Evolutionary conservation across 2,329 filamentous ascomycete species (phyloP).

Genomic region (Microcera coccophila): DNA sequence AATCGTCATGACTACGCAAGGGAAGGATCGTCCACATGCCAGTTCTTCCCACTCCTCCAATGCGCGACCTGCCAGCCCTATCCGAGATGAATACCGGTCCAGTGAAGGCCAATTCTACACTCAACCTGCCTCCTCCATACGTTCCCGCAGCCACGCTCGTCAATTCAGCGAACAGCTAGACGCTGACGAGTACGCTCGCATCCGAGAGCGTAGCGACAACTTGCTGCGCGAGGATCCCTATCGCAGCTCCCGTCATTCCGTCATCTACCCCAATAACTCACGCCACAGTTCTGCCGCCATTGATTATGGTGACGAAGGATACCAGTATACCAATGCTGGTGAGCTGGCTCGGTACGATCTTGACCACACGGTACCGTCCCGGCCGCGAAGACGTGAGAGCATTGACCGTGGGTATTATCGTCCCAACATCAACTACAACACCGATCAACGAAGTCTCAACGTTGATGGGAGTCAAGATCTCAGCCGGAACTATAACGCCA

Average conservation of each 20-base stretch:
- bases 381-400: slow-evolving; percentile 49
- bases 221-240: slow-evolving; percentile 41
- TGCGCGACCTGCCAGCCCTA: slow-evolving; percentile 42
- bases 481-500: slow-evolving; percentile 39
- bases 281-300: slow-evolving; percentile 43
- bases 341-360: slow-evolving; percentile 61
- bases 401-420: slow-evolving; percentile 53
- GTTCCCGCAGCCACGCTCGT: slow-evolving; percentile 46
- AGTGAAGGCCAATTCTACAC: slow-evolving; percentile 52
- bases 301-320: slow-evolving; percentile 57
- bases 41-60: slow-evolving; percentile 38
- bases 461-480: slow-evolving; percentile 44
- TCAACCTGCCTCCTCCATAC: slow-evolving; percentile 56
- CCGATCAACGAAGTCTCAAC: slow-evolving; percentile 45
- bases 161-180: slow-evolving; percentile 48
- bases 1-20: slow-evolving; percentile 53
- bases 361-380: slow-evolving; percentile 45
- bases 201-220: slow-evolving; percentile 48
- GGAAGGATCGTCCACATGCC: slow-evolving; percentile 37
- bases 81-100: slow-evolving; percentile 49
- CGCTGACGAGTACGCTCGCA: slow-evolving; percentile 48
- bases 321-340: slow-evolving; percentile 61
- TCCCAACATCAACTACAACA: slow-evolving; percentile 51
- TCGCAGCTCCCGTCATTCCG: slow-evolving; percentile 44
- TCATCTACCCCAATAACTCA: slow-evolving; percentile 42